A percentile compares a stretch with the other conserved stretches of the same genome.
Evolutionary conservation across 23 red algal species (phyloP).

Genomic region (Agarophyton chilense): DNA sequence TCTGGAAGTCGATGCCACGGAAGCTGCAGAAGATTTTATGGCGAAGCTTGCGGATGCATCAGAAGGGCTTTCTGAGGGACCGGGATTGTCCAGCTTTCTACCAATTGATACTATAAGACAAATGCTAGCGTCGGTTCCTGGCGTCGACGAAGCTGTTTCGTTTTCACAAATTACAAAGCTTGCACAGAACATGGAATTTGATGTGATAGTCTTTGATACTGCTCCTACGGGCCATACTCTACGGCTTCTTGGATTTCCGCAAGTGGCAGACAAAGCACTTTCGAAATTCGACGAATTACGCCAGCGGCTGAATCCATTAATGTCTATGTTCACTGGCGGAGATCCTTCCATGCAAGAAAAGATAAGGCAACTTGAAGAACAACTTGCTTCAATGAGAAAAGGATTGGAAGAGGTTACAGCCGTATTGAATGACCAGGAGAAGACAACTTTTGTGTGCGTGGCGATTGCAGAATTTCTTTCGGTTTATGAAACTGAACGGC

Average conservation of each 20-base stretch:
- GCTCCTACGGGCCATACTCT: constrained; percentile 97
- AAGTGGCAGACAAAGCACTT: constrained; percentile 77
- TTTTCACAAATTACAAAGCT: constrained; percentile 88
- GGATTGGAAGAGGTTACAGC: constrained; percentile 74
- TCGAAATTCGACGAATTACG: constrained; percentile 72
- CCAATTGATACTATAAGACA: constrained; percentile 78
- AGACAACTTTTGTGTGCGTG: constrained; percentile 92
- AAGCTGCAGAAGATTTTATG: constrained; percentile 59
- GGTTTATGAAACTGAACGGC: constrained; percentile 98
- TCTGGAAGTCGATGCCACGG: constrained; percentile 81
- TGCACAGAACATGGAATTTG: constrained; percentile 79
- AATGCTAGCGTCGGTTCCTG: constrained; percentile 82
- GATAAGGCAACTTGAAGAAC: constrained; percentile 59
- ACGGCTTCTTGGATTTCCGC: constrained; percentile 88
- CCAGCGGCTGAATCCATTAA: constrained; percentile 52
- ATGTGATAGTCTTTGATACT: constrained; percentile 90
- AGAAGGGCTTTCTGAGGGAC: constrained; percentile 42
- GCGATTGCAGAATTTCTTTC: constrained; percentile 98
- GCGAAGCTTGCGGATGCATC: constrained; percentile 27
- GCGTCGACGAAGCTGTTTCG: constrained; percentile 94
- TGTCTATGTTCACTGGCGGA: constrained; percentile 76
- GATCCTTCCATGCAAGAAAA: constrained; percentile 58
- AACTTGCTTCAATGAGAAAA: constrained; percentile 47
- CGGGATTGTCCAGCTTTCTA: constrained; percentile 35
- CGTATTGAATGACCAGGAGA: constrained; percentile 84